A percentile compares a stretch with the other conserved stretches of the same genome.
These are phyloP conservation scores for Phialophora macrospora DNA, from an alignment of 2,329 filamentous ascomycete genomes.

Conservation along the genomic window DNA sequence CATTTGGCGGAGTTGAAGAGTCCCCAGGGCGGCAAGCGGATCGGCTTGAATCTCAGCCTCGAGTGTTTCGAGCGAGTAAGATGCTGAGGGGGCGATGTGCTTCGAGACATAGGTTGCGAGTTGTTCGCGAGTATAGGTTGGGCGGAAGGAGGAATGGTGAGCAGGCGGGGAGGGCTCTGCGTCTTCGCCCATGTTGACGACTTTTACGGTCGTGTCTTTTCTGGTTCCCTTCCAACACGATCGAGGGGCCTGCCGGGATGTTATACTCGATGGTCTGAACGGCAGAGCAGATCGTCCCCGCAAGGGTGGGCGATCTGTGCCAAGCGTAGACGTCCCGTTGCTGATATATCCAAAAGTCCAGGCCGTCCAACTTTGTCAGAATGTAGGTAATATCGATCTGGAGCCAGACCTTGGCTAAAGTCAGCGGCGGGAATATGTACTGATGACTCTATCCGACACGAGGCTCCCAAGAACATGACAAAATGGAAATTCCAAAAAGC, in stretches of 20 bases:
- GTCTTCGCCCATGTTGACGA: conserved; percentile 20
- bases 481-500: neutral
- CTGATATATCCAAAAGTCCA: conserved; percentile 5
- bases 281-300: neutral
- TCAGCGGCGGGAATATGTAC: neutral
- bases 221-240: neutral
- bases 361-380: conserved; percentile 5
- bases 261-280: neutral
- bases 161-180: neutral
- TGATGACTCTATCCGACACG: neutral
- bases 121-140: conserved; percentile 46
- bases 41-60: conserved; percentile 41
- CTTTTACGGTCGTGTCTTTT: neutral
- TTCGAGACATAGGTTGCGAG: conserved; percentile 45
- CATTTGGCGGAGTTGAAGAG: conserved; percentile 53
- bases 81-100: conserved; percentile 40
- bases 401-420: neutral
- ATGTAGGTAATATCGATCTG: neutral
- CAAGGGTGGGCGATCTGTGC: neutral
- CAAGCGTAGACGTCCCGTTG: neutral
- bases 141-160: conserved; percentile 29
- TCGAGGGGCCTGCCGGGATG: neutral
- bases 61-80: conserved; percentile 39
- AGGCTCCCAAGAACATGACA: neutral
- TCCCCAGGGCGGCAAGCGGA: conserved; percentile 43